Evolutionary conservation across 768 basidiomycete species (phyloP).

Genomic region (Sporobolomyces phaffii): DNA sequence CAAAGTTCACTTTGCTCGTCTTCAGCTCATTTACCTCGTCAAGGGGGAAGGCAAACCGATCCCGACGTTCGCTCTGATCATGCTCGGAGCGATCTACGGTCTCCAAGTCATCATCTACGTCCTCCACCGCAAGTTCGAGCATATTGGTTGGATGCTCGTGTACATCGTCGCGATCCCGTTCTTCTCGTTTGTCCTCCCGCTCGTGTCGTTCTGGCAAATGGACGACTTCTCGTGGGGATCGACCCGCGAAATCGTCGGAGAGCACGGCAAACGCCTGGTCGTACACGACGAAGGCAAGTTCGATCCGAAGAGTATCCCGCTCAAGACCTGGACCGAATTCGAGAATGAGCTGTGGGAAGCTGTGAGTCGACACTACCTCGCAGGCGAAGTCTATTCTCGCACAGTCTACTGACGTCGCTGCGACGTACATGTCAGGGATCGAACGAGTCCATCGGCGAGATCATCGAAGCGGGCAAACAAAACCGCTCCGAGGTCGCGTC

Average conservation of each 20-base stretch:
- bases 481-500: conserved; percentile 15
- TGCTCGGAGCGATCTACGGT: conserved; percentile 93
- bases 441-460: conserved; percentile 41
- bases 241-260: conserved; percentile 86
- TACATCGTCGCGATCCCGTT: conserved; percentile 90
- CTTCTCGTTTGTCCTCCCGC: conserved; percentile 85
- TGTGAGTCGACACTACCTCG: conserved; percentile 7
- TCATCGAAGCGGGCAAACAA: conserved; percentile 38
- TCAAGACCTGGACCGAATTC: conserved; percentile 87
- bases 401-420: background rate
- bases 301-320: conserved; percentile 82
- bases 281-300: conserved; percentile 98
- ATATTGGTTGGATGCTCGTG: conserved; percentile 96
- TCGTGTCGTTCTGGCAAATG: conserved; percentile 97
- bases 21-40: conserved; percentile 70
- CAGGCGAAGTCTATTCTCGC: background rate
- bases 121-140: conserved; percentile 91
- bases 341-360: conserved; percentile 42
- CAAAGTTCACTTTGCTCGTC: no score
- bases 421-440: conserved; percentile 17
- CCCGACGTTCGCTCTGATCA: conserved; percentile 69
- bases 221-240: conserved; percentile 69
- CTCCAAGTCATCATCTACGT: conserved; percentile 87
- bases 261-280: conserved; percentile 89
- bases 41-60: conserved; percentile 61